These are phyloP conservation scores for Fusarium tuaranense DNA, from an alignment of 2,329 filamentous ascomycete genomes.

Conservation along the genomic window DNA sequence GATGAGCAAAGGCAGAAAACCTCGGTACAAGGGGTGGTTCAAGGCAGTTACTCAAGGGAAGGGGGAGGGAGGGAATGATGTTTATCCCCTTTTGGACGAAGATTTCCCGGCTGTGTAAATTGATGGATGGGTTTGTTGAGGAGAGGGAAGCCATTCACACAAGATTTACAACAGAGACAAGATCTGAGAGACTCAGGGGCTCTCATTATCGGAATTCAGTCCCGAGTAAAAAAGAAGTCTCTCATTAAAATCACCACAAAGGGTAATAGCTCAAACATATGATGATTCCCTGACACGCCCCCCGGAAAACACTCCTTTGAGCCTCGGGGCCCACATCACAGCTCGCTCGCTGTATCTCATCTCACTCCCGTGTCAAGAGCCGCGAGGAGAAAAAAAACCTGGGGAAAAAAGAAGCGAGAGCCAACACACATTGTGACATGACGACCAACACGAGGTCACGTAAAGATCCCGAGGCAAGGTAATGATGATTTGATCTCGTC, in stretches of 20 bases:
- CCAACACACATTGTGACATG: neutral
- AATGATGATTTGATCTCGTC: neutral
- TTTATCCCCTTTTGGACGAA: neutral
- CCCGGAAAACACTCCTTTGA: neutral
- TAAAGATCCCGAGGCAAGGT: neutral
- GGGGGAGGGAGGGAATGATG: neutral
- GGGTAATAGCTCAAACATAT: neutral
- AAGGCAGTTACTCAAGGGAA: neutral
- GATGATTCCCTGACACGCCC: neutral
- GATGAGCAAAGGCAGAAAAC: neutral
- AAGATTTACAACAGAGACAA: neutral
- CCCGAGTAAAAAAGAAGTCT: neutral
- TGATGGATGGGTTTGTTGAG: neutral
- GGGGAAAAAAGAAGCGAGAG: slow-evolving; percentile 2
- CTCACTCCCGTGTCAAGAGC: neutral
- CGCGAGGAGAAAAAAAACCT: slow-evolving; percentile 3
- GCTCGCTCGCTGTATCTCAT: neutral
- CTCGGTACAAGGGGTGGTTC: neutral
- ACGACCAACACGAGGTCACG: neutral
- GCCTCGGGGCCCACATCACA: neutral
- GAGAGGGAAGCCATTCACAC: neutral
- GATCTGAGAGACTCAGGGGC: neutral
- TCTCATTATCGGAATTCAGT: neutral
- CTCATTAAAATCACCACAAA: slow-evolving; percentile 3
- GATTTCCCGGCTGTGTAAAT: neutral